Evolutionary conservation across 2,329 filamentous ascomycete species (phyloP).

Genomic region (Drechslerella stenobrocha): DNA sequence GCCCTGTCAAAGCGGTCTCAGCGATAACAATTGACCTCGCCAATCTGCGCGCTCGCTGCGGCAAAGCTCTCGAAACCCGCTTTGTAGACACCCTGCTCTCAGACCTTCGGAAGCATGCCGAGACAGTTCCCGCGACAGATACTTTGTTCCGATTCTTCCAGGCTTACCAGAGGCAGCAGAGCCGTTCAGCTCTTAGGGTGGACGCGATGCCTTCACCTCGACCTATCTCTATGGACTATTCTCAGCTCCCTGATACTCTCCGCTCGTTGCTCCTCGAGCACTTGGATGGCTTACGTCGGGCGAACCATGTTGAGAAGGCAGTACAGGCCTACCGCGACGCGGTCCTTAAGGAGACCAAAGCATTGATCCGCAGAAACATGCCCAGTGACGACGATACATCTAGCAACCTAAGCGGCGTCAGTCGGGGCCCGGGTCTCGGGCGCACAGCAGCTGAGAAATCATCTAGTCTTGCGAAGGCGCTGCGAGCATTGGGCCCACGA

Average conservation of each 20-base stretch:
- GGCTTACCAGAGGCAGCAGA: slow-evolving; percentile 69
- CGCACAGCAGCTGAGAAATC: slow-evolving; percentile 59
- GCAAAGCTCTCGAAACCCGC: slow-evolving; percentile 79
- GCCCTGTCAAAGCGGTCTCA: slow-evolving; percentile 72
- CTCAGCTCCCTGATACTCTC: slow-evolving; percentile 71
- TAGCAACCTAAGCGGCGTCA: slow-evolving; percentile 60
- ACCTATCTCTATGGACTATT: slow-evolving; percentile 67
- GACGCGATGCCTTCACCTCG: slow-evolving; percentile 51
- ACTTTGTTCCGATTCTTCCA: slow-evolving; percentile 84
- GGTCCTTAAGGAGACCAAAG: slow-evolving; percentile 81
- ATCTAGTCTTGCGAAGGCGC: slow-evolving; percentile 74
- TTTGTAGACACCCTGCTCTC: slow-evolving; percentile 77
- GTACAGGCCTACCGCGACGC: slow-evolving; percentile 82
- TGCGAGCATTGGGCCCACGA: slow-evolving; percentile 77
- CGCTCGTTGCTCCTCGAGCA: slow-evolving; percentile 71
- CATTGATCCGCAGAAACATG: slow-evolving; percentile 77
- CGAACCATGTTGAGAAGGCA: slow-evolving; percentile 76
- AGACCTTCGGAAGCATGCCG: slow-evolving; percentile 79
- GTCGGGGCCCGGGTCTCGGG: slow-evolving; percentile 48
- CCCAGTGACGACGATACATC: slow-evolving; percentile 95
- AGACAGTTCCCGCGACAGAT: slow-evolving; percentile 69
- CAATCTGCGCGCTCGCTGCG: slow-evolving; percentile 76
- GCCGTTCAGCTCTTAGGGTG: slow-evolving; percentile 55
- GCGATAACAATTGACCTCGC: slow-evolving; percentile 77
- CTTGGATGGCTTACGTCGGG: slow-evolving; percentile 77